These are phyloP conservation scores for Naganishia onofrii DNA, from an alignment of 768 basidiomycete species.

Conservation along the genomic window DNA sequence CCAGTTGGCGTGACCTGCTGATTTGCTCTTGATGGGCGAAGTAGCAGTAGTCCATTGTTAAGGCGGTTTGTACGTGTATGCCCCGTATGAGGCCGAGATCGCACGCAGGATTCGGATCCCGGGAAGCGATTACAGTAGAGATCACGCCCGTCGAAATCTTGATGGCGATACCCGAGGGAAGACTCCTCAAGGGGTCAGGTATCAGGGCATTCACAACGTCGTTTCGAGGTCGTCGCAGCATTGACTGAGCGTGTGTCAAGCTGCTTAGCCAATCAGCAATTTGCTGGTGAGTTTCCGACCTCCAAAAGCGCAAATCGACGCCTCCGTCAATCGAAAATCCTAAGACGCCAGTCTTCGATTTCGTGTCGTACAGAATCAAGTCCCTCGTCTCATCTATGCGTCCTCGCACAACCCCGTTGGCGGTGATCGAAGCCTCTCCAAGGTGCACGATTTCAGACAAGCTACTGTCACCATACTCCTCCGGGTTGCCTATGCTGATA, in stretches of 20 bases:
- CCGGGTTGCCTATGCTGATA: not conserved
- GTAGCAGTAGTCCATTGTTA: conserved; percentile 42
- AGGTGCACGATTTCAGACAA: not conserved
- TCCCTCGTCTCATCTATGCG: not conserved
- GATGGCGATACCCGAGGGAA: conserved; percentile 62
- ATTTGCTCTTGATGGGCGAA: conserved; percentile 40
- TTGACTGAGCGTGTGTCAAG: not conserved
- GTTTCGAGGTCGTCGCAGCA: conserved; percentile 19
- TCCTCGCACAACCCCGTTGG: not conserved
- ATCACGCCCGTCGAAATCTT: conserved; percentile 64
- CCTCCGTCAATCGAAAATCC: conserved; percentile 12
- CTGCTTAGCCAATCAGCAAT: not conserved
- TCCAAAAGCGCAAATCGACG: conserved; percentile 15
- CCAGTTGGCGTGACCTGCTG: conserved; percentile 34
- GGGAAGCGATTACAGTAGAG: conserved; percentile 69
- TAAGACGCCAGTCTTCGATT: conserved; percentile 12
- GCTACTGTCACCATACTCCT: not conserved
- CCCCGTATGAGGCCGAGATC: conserved; percentile 56
- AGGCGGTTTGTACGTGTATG: conserved; percentile 39
- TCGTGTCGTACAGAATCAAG: not conserved
- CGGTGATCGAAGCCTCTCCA: not conserved
- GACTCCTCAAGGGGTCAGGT: conserved; percentile 47
- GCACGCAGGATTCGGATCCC: conserved; percentile 74
- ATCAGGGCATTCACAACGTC: not conserved
- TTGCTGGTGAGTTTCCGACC: conserved; percentile 7